phyloP scores from a whole-genome alignment of 768 basidiomycete genomes.

The Gyrodon lividus region DNA sequence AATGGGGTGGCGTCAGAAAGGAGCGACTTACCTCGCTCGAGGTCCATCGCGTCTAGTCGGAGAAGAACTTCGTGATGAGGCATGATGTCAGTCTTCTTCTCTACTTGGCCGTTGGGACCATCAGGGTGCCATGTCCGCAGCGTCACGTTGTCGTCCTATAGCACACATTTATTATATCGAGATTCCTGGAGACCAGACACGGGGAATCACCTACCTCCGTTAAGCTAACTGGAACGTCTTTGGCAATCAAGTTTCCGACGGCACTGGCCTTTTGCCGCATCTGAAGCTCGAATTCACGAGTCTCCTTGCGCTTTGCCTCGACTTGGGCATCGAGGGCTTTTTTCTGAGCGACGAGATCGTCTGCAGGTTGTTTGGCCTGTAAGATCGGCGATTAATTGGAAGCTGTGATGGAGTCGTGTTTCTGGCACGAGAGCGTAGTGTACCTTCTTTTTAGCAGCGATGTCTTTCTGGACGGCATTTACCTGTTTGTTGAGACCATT shows the following conservation, averaged over 20 bases:
- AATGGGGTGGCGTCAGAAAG: neutral
- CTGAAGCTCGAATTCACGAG: constrained; percentile 69
- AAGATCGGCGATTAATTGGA: neutral
- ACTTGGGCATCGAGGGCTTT: constrained; percentile 82
- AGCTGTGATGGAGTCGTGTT: neutral
- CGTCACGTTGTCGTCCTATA: constrained; percentile 86
- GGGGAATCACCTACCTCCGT: constrained; percentile 63
- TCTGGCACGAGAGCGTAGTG: neutral
- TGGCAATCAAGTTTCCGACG: constrained; percentile 92
- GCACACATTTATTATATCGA: neutral
- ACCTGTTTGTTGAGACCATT: constrained; percentile 77
- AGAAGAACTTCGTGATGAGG: constrained; percentile 98
- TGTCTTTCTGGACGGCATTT: constrained; percentile 93
- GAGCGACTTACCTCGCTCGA: constrained; percentile 72
- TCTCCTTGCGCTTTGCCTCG: constrained; percentile 70
- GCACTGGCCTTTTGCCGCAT: constrained; percentile 80
- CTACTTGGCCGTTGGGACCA: constrained; percentile 68
- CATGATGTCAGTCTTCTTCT: constrained; percentile 74
- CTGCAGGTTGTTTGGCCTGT: constrained; percentile 89
- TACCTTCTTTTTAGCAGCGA: constrained; percentile 91
- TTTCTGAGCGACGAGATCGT: constrained; percentile 83
- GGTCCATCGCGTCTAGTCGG: constrained; percentile 92
- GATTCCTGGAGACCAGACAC: neutral
- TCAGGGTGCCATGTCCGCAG: constrained; percentile 85
- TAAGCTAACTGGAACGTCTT: constrained; percentile 77